Conservation (phyloP, 495 filamentous ascomycete species). For the Trichodelitschia bisporula region DNA sequence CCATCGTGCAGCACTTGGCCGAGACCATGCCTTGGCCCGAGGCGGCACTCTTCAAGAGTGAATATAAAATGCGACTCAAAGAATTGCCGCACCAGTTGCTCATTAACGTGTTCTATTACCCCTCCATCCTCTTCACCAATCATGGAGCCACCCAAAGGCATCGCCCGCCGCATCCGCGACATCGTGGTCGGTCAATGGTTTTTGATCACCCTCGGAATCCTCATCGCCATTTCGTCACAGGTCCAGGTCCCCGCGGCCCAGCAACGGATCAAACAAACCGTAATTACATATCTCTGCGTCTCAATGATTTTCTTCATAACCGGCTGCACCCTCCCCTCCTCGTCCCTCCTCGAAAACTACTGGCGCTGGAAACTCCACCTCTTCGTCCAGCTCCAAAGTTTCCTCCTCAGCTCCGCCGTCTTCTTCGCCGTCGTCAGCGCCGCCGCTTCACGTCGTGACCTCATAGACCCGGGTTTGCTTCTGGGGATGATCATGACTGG, state of each 20-base stretch:
- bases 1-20: no score
- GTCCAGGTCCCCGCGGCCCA: slow-evolving; percentile 15
- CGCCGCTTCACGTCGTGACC: slow-evolving; percentile 14
- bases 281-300: slow-evolving; percentile 17
- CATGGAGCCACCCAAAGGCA: no score
- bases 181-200: slow-evolving; percentile 13
- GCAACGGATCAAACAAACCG: slow-evolving; percentile 14
- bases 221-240: slow-evolving; percentile 18
- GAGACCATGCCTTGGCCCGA: no score
- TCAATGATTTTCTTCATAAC: slow-evolving; percentile 20
- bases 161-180: no score
- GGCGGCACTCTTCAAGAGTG: no score
- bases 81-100: no score
- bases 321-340: slow-evolving; percentile 18
- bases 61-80: no score
- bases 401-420: slow-evolving; percentile 16
- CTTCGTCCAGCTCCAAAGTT: slow-evolving; percentile 19
- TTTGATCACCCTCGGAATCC: slow-evolving; percentile 9
- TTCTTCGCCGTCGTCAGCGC: slow-evolving; percentile 17
- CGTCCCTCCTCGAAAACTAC: slow-evolving; percentile 15
- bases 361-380: slow-evolving; percentile 17
- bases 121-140: no score
- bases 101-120: no score
- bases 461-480: slow-evolving; percentile 20
- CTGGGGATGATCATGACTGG: slow-evolving; percentile 19